phyloP scores from a whole-genome alignment of 2,329 filamentous ascomycete species.

The Colletotrichum orchidophilum region DNA sequence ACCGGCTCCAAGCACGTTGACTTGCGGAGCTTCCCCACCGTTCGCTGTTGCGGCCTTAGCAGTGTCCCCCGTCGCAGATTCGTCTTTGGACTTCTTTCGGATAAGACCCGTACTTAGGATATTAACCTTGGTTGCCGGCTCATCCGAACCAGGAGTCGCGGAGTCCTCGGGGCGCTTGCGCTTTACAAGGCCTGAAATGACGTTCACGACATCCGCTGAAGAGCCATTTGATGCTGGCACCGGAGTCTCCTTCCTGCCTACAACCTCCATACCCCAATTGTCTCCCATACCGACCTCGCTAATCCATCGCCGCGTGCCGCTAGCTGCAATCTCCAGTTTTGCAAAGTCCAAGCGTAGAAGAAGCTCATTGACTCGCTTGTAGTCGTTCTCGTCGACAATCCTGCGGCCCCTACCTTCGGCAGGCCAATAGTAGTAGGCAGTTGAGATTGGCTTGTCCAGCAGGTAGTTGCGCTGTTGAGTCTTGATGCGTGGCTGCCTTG shows the following conservation, averaged over 20 bases:
- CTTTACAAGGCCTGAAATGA: slow-evolving; percentile 59
- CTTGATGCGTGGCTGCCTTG: slow-evolving; percentile 73
- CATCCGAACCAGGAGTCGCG: slow-evolving; percentile 3
- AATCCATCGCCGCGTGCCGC: slow-evolving; percentile 76
- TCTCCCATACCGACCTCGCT: slow-evolving; percentile 68
- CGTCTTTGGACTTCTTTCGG: slow-evolving; percentile 65
- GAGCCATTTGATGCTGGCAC: slow-evolving; percentile 16
- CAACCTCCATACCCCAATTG: slow-evolving; percentile 61
- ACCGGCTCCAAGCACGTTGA: slow-evolving; percentile 53
- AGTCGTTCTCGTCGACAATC: slow-evolving; percentile 70
- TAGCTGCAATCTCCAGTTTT: slow-evolving; percentile 67
- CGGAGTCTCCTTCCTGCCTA: slow-evolving; percentile 51
- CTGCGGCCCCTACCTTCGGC: slow-evolving; percentile 68
- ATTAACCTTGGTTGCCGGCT: slow-evolving; percentile 47
- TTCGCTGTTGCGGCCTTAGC: slow-evolving; percentile 30
- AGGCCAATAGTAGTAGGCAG: slow-evolving; percentile 74
- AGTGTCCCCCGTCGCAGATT: background rate
- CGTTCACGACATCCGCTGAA: slow-evolving; percentile 48
- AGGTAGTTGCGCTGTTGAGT: slow-evolving; percentile 62
- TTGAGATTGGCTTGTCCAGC: slow-evolving; percentile 59
- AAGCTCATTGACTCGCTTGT: slow-evolving; percentile 74
- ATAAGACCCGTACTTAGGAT: slow-evolving; percentile 60
- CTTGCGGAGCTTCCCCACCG: background rate
- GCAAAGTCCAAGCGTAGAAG: slow-evolving; percentile 80
- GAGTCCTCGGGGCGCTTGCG: slow-evolving; percentile 50